phyloP scores from a whole-genome alignment of 352 stramenopile genomes.

The Phytophthora macrochlamydospora region DNA sequence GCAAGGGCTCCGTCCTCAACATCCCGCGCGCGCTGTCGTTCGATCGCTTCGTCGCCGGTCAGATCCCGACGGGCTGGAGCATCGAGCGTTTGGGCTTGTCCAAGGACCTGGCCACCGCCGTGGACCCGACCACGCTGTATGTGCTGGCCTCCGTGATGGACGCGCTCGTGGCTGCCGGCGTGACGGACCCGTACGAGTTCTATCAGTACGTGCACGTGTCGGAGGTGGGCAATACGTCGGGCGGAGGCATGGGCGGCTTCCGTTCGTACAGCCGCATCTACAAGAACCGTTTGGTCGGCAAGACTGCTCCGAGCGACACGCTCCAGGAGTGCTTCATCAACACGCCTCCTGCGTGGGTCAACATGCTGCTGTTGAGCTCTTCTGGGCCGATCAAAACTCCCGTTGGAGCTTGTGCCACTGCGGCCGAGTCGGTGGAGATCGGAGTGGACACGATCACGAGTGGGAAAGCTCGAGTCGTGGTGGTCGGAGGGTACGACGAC shows the following conservation, averaged over 20 bases:
- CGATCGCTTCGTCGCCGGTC: constrained; percentile 85
- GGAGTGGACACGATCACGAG: constrained; percentile 90
- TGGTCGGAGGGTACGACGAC: constrained; percentile 88
- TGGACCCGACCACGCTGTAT: constrained; percentile 85
- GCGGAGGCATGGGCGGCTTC: constrained; percentile 85
- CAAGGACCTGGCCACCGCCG: constrained; percentile 78
- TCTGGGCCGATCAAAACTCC: constrained; percentile 90
- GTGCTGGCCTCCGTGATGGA: constrained; percentile 81
- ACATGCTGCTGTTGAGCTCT: constrained; percentile 89
- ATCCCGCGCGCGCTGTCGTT: constrained; percentile 83
- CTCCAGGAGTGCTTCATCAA: constrained; percentile 91
- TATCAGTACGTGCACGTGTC: constrained; percentile 92
- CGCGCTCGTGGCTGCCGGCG: constrained; percentile 72
- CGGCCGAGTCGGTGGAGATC: constrained; percentile 88
- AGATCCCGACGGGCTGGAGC: constrained; percentile 90
- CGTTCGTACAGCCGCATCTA: constrained; percentile 74
- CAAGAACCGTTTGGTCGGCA: constrained; percentile 67
- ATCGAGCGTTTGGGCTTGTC: constrained; percentile 79
- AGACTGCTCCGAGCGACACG: constrained; percentile 76
- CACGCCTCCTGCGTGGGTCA: constrained; percentile 88
- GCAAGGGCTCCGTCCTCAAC: constrained; percentile 79
- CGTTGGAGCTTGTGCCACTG: constrained; percentile 85
- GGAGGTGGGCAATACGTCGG: constrained; percentile 86
- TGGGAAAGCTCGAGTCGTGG: constrained; percentile 83
- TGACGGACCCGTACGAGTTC: constrained; percentile 92